Conservation (phyloP, 2,329 filamentous ascomycete species). For the Diplodia sapinea region DNA sequence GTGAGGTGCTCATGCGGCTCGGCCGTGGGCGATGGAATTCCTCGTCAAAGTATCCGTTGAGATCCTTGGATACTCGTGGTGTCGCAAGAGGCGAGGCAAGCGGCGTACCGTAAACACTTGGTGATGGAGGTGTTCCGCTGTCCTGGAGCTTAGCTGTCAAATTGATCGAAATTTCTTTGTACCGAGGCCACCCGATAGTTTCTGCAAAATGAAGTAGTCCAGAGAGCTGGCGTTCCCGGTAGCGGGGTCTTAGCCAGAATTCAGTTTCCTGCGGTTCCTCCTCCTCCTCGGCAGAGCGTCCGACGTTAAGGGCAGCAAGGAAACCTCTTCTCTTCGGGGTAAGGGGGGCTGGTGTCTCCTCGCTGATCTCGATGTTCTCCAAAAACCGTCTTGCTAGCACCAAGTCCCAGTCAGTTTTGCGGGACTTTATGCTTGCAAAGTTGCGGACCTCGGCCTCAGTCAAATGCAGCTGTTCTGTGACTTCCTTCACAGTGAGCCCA, state of each 20-base stretch:
- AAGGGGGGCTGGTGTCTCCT: conserved; percentile 35
- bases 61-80: conserved; percentile 40
- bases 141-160: conserved; percentile 47
- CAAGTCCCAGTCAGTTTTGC: conserved; percentile 63
- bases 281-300: conserved; percentile 34
- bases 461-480: conserved; percentile 50
- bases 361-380: conserved; percentile 55
- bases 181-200: conserved; percentile 56
- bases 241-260: conserved; percentile 38
- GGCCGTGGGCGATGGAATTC: conserved; percentile 38
- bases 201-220: conserved; percentile 59
- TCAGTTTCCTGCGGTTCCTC: conserved; percentile 29
- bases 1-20: conserved; percentile 38
- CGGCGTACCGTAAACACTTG: conserved; percentile 48
- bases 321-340: conserved; percentile 40
- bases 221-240: conserved; percentile 52
- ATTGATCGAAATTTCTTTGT: conserved; percentile 46
- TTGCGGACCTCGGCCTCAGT: conserved; percentile 52
- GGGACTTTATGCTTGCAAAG: conserved; percentile 55
- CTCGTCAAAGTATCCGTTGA: conserved; percentile 47
- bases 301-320: conserved; percentile 40
- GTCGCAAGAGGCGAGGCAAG: conserved; percentile 39
- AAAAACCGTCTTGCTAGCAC: conserved; percentile 60
- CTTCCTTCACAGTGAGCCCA: conserved; percentile 39
- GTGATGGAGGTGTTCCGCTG: conserved; percentile 25